A percentile compares a stretch with the other conserved stretches of the same genome.
Evolutionary conservation across 2,329 filamentous ascomycete genomes (phyloP).

Genomic region (Penicillium sp.): DNA sequence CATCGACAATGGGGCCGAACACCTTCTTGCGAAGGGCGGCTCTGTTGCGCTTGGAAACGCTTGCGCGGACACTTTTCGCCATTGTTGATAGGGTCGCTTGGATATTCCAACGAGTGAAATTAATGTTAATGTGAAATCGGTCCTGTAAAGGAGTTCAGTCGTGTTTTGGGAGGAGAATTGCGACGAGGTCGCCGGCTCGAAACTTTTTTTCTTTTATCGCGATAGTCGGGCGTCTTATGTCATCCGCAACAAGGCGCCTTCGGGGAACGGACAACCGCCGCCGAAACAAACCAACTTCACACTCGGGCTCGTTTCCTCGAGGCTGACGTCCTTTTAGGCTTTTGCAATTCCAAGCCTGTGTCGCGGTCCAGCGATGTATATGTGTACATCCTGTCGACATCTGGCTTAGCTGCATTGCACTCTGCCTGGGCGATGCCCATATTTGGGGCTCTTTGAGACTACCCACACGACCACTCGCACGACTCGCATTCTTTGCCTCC

Average conservation of each 20-base stretch:
- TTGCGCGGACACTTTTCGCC: conserved; percentile 87
- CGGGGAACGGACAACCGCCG: conserved; percentile 11
- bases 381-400: conserved; percentile 25
- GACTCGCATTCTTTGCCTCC: neutral
- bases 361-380: conserved; percentile 38
- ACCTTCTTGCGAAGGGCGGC: conserved; percentile 77
- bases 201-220: conserved; percentile 28
- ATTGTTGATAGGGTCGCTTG: conserved; percentile 62
- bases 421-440: conserved; percentile 28
- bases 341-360: neutral
- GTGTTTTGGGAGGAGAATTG: neutral
- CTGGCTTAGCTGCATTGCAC: conserved; percentile 33
- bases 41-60: conserved; percentile 82
- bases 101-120: neutral
- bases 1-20: conserved; percentile 81
- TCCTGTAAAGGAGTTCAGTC: conserved; percentile 6
- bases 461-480: neutral
- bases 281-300: neutral
- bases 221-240: conserved; percentile 40
- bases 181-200: conserved; percentile 4
- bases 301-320: neutral
- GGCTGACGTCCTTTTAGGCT: neutral
- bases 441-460: conserved; percentile 19
- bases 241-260: conserved; percentile 34
- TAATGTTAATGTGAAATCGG: neutral